These are phyloP conservation scores for Paecilomyces fulvus DNA, from an alignment of 2,329 filamentous ascomycete genomes.

Conservation along the genomic window DNA sequence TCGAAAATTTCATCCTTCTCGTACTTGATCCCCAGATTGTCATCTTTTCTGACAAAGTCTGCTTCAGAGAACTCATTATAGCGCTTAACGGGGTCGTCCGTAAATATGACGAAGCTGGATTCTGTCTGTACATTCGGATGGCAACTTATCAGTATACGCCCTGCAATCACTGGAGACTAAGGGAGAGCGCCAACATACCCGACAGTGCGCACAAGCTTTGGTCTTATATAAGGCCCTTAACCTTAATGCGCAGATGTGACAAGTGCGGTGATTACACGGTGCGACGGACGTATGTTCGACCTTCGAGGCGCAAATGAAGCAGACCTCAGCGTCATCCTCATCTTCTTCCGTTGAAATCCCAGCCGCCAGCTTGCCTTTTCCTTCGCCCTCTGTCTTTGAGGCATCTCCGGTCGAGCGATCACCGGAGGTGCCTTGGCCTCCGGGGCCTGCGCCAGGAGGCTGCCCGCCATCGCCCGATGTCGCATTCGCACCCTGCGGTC, in stretches of 20 bases:
- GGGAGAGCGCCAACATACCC: slow-evolving; percentile 49
- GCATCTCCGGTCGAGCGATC: slow-evolving; percentile 42
- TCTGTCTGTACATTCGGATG: slow-evolving; percentile 27
- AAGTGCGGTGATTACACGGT: slow-evolving; percentile 93
- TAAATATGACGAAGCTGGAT: slow-evolving; percentile 72
- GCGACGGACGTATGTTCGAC: slow-evolving; percentile 81
- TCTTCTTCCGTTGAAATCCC: slow-evolving; percentile 37
- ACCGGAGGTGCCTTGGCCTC: slow-evolving; percentile 35
- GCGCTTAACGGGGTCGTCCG: slow-evolving; percentile 69
- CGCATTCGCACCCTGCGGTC: slow-evolving; percentile 7
- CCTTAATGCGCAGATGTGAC: slow-evolving; percentile 87
- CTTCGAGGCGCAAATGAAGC: slow-evolving; percentile 93
- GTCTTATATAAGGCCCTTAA: slow-evolving; percentile 93
- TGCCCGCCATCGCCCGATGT: slow-evolving; percentile 8
- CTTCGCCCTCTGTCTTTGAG: slow-evolving; percentile 25
- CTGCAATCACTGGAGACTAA: not conserved
- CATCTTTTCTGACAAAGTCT: slow-evolving; percentile 71
- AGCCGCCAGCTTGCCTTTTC: slow-evolving; percentile 19
- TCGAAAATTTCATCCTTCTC: slow-evolving; percentile 82
- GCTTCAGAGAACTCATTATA: slow-evolving; percentile 71
- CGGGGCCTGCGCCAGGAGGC: slow-evolving; percentile 29
- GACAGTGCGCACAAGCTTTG: slow-evolving; percentile 92
- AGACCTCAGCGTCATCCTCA: slow-evolving; percentile 66
- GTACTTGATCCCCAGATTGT: slow-evolving; percentile 85
- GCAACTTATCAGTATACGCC: not conserved